Conservation (phyloP, 163 green algal species). For the Coccomyxa subellipsoidea region DNA sequence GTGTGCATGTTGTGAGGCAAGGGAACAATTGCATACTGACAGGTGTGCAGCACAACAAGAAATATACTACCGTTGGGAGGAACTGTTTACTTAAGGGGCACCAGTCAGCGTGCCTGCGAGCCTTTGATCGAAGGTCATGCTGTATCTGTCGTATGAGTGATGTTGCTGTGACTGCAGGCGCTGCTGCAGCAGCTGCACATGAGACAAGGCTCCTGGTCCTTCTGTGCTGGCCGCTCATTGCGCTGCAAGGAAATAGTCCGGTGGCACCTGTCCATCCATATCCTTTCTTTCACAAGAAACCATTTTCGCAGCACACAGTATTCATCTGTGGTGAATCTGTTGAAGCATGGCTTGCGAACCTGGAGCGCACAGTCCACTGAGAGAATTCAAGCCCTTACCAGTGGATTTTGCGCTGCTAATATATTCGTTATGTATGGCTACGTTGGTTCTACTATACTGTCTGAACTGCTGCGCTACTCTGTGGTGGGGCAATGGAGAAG, state of each 20-base stretch:
- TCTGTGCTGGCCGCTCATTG: background rate
- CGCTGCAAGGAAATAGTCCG: background rate
- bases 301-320: background rate
- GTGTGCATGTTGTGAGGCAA: no score
- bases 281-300: background rate
- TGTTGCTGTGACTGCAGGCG: background rate
- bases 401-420: background rate
- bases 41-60: no score
- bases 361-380: background rate
- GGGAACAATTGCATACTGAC: no score
- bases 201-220: background rate
- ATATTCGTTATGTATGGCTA: background rate
- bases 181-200: background rate
- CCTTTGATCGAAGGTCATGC: slow-evolving; percentile 24
- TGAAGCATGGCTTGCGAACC: no score
- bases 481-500: background rate
- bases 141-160: slow-evolving; percentile 48
- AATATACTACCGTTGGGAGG: no score
- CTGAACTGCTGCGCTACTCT: background rate
- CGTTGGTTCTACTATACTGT: background rate
- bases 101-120: background rate
- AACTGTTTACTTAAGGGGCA: background rate
- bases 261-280: background rate
- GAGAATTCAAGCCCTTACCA: background rate
- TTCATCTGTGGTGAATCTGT: no score